Evolutionary conservation across 192 early-diverging fungal species (phyloP).

Genomic region (Umbelopsis isabellina): DNA sequence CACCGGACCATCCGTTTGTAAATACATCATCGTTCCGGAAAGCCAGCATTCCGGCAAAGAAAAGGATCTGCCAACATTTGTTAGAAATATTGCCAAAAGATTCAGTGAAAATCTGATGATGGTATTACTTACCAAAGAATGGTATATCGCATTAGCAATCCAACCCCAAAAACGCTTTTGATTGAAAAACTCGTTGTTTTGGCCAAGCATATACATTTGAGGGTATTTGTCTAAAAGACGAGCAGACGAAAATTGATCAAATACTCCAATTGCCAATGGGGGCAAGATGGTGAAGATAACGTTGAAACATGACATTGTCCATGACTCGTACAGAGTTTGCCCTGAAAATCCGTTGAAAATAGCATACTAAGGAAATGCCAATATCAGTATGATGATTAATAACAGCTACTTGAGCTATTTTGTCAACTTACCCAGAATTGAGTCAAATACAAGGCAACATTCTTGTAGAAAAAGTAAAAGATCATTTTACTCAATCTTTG

Average conservation of each 20-base stretch:
- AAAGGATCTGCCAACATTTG: constrained; percentile 51
- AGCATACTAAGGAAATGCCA: constrained; percentile 51
- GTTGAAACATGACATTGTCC: constrained; percentile 95
- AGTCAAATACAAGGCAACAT: constrained; percentile 96
- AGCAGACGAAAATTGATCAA: constrained; percentile 93
- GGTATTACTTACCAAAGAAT: constrained; percentile 70
- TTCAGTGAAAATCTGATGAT: not conserved
- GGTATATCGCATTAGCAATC: constrained; percentile 90
- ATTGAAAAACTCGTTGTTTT: constrained; percentile 81
- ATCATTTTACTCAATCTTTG: constrained; percentile 94
- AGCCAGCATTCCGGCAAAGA: constrained; percentile 65
- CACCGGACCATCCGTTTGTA: constrained; percentile 68
- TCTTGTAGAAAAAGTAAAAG: constrained; percentile 99
- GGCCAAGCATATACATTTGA: constrained; percentile 91
- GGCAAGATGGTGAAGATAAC: constrained; percentile 95
- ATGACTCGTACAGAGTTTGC: constrained; percentile 97
- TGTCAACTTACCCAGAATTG: constrained; percentile 84
- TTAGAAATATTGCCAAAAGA: not conserved
- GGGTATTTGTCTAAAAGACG: constrained; percentile 96
- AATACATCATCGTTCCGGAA: constrained; percentile 73
- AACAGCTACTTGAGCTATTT: too few relatives aligned
- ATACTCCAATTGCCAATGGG: constrained; percentile 95
- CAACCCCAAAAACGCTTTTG: constrained; percentile 90
- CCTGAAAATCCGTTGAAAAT: constrained; percentile 96
- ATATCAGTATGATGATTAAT: not conserved